Evolutionary conservation across 1,284 basidiomycete genomes (phyloP).

Genomic region (Ganoderma sinense): DNA sequence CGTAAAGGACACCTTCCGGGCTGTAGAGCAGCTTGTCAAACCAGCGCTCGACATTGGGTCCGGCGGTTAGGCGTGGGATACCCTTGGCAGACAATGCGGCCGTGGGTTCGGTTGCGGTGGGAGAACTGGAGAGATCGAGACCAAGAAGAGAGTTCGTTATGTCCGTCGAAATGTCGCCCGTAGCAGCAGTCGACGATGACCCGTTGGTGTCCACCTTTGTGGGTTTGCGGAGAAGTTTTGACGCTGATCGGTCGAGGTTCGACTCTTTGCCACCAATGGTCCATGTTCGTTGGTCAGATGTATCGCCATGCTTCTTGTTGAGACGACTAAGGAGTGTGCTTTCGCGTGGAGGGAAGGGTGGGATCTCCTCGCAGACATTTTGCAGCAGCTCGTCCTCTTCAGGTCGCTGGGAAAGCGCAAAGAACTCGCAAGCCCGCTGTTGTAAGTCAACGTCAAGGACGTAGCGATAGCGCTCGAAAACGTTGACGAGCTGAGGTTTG

Average conservation of each 20-base stretch:
- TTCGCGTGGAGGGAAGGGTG: conserved; percentile 95
- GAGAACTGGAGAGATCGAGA: conserved; percentile 70
- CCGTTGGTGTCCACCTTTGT: conserved; percentile 38
- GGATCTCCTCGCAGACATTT: conserved; percentile 98
- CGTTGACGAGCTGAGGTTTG: conserved; percentile 90
- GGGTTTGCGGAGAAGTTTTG: conserved; percentile 58
- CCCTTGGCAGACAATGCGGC: conserved; percentile 39
- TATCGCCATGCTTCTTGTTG: conserved; percentile 89
- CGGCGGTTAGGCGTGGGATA: conserved; percentile 61
- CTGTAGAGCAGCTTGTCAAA: conserved; percentile 86
- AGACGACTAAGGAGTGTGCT: conserved; percentile 88
- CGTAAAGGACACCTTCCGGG: conserved; percentile 92
- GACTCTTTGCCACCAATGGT: conserved; percentile 93
- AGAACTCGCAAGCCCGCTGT: conserved; percentile 98
- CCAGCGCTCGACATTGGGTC: conserved; percentile 86
- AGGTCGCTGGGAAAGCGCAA: conserved; percentile 80
- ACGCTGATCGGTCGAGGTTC: conserved; percentile 75
- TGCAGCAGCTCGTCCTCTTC: conserved; percentile 94
- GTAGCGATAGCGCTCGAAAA: conserved; percentile 97
- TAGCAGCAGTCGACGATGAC: conserved; percentile 35
- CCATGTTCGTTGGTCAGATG: conserved; percentile 95
- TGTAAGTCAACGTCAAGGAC: conserved; percentile 98
- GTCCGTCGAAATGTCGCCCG: conserved; percentile 49
- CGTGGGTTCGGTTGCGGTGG: conserved; percentile 38
- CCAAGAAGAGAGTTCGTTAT: conserved; percentile 84